Base-by-base conservation (phyloP, 768 basidiomycete species). In the Rhodosporidiobolus odoratus region DNA sequence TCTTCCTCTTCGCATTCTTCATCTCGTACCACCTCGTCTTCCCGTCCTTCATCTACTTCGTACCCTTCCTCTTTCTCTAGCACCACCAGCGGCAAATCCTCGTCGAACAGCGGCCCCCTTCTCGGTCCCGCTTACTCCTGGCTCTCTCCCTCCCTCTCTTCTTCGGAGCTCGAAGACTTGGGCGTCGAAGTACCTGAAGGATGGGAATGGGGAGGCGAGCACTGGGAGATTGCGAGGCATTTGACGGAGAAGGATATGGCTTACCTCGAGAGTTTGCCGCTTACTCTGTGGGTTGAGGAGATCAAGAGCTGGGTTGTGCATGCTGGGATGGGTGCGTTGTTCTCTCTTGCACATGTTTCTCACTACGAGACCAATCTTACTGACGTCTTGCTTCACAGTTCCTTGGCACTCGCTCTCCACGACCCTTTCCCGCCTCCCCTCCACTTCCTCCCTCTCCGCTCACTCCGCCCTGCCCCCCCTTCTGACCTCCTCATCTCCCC, bases 181-280 rank as follows among this genome's bases (percentile, higher is more conserved):
- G 68, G 66, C 27, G 25, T 77, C 37, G 61, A 61, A 19, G 63
- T 72, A 2, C 74, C 74, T 2, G 41, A 38, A 1, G 70, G 67
- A 2, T 69, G 66, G 67, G 63, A 72, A 17, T 75, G 74, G 74
- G 74, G 74, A 6, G 34, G 45, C 25, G 53, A 63, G 30, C 65
- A 71, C 57, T 75, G 71, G 25, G 68, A 72, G 40, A 53, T 75
- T n/a, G 74, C 74, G 58, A 34, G 70, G 16, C 60, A 64, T 34
- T 27, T 75, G 21, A 10, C 56, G 5, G 13, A 2, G 6, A 56
- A 56, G 19, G 70, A 75, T 30, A 37, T 57, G 2, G 62, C 47
- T 21, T 75, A 72, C 54, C 47, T 75, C 23, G 53, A 58, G 35
- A 25, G 30, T 4, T 34, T 75, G 7, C 74, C 74, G 40, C 25